phyloP scores from a whole-genome alignment of 1,284 basidiomycete species.

The Singerocomus inundabilis region DNA sequence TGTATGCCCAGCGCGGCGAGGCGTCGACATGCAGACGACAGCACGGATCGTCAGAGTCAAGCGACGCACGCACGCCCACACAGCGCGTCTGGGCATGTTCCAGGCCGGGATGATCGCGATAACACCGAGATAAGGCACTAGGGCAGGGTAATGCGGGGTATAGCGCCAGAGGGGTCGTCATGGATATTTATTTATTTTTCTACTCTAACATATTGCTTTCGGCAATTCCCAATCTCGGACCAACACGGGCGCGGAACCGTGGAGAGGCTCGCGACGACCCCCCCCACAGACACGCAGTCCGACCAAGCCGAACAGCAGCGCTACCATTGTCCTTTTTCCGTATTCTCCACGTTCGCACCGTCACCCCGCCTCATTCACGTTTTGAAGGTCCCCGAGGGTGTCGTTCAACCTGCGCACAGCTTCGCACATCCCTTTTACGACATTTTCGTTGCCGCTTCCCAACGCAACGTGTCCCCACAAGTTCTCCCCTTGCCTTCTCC shows the following conservation, averaged over 20 bases:
- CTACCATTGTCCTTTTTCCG: constrained; percentile 1
- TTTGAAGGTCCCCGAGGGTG: constrained; percentile 23
- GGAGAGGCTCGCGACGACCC: background rate
- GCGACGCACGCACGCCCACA: constrained; percentile 2
- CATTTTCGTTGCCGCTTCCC: constrained; percentile 21
- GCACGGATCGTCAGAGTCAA: constrained; percentile 5
- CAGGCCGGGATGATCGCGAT: constrained; percentile 32
- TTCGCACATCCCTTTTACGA: constrained; percentile 27
- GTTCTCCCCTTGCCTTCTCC: constrained; percentile 12
- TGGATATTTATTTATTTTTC: background rate
- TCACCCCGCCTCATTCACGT: constrained; percentile 27
- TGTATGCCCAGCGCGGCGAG: constrained; percentile 6
- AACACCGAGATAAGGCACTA: constrained; percentile 23
- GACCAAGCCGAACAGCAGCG: background rate
- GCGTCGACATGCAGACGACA: constrained; percentile 4
- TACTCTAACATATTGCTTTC: background rate
- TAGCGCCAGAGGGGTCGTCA: too few species aligned
- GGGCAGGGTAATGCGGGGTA: constrained; percentile 22
- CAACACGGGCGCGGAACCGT: constrained; percentile 27
- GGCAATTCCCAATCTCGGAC: constrained; percentile 28
- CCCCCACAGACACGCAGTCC: constrained; percentile 7
- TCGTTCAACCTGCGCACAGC: constrained; percentile 21
- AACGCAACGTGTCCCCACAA: constrained; percentile 20
- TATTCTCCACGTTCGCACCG: constrained; percentile 31
- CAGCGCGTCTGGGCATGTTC: constrained; percentile 5